phyloP scores from a whole-genome alignment of 1,284 basidiomycete species.

The Meripilus lineatus region DNA sequence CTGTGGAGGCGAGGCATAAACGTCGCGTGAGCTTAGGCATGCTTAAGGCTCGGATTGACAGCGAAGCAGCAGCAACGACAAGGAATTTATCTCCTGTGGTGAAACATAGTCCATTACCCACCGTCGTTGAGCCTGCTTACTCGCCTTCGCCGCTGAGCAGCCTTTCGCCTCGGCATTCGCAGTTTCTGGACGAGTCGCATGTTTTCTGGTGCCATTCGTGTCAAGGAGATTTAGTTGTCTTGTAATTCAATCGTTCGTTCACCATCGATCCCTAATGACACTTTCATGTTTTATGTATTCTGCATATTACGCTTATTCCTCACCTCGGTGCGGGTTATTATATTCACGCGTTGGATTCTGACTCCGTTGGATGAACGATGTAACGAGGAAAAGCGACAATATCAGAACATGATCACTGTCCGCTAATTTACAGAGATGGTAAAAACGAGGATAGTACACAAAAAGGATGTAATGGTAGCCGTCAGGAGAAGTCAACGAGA shows the following conservation, averaged over 20 bases:
- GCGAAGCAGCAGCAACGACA: conserved; percentile 50
- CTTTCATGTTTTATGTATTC: no score
- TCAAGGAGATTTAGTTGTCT: conserved; percentile 70
- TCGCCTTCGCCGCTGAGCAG: conserved; percentile 13
- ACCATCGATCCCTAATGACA: no score
- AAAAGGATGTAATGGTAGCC: no score
- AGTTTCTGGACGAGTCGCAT: conserved; percentile 79
- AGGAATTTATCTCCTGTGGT: conserved; percentile 42
- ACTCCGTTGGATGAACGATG: no score
- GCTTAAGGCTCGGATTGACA: conserved; percentile 85
- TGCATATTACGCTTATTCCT: no score
- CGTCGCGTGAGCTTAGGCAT: conserved; percentile 82
- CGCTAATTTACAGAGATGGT: no score
- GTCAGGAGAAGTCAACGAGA: no score
- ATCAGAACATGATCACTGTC: no score
- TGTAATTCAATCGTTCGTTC: conserved; percentile 34
- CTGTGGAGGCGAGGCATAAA: conserved; percentile 77
- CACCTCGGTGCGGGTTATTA: no score
- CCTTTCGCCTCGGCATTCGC: conserved; percentile 28
- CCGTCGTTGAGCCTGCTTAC: conserved; percentile 22
- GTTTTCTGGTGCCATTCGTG: conserved; percentile 83
- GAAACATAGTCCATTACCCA: conserved; percentile 21
- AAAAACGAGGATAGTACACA: no score
- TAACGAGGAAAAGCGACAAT: no score
- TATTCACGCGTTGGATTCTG: no score